Evolutionary conservation across 2,329 filamentous ascomycete species (phyloP).

Genomic region (Colletotrichum orbiculare): DNA sequence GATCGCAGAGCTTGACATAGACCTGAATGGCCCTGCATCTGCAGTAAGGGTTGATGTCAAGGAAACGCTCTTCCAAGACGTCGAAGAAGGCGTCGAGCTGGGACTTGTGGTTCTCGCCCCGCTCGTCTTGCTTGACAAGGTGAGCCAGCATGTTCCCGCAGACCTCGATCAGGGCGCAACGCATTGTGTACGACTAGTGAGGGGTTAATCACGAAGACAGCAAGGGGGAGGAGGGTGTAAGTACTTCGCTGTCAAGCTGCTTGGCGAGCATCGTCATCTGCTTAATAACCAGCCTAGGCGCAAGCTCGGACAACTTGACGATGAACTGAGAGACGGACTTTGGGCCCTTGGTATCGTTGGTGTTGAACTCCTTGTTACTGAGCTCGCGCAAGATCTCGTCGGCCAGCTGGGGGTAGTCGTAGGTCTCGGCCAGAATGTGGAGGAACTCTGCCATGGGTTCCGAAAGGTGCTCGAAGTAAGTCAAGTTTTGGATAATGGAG

Average conservation of each 20-base stretch:
- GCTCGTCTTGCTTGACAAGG: constrained; percentile 90
- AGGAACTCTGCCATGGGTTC: constrained; percentile 99
- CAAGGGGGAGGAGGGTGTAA: background rate
- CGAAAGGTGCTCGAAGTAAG: constrained; percentile 98
- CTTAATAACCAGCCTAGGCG: constrained; percentile 92
- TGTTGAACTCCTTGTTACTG: constrained; percentile 98
- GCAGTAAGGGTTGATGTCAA: constrained; percentile 97
- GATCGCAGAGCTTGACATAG: constrained; percentile 88
- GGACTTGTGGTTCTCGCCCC: constrained; percentile 90
- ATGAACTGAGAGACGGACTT: constrained; percentile 97
- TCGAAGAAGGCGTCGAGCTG: constrained; percentile 98
- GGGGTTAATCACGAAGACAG: background rate
- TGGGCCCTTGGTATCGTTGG: constrained; percentile 92
- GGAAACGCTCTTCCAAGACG: constrained; percentile 93
- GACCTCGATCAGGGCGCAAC: constrained; percentile 94
- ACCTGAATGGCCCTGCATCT: constrained; percentile 93
- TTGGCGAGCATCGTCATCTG: constrained; percentile 97
- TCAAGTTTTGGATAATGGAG: constrained; percentile 95
- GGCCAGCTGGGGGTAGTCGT: constrained; percentile 94
- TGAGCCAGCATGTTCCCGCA: constrained; percentile 95
- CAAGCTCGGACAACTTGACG: constrained; percentile 90
- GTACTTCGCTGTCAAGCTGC: constrained; percentile 91
- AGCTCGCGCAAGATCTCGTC: constrained; percentile 95
- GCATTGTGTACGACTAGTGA: constrained; percentile 84
- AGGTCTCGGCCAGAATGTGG: constrained; percentile 95